phyloP scores from a whole-genome alignment of 495 filamentous ascomycete species.

The Penicillium flavigenum region DNA sequence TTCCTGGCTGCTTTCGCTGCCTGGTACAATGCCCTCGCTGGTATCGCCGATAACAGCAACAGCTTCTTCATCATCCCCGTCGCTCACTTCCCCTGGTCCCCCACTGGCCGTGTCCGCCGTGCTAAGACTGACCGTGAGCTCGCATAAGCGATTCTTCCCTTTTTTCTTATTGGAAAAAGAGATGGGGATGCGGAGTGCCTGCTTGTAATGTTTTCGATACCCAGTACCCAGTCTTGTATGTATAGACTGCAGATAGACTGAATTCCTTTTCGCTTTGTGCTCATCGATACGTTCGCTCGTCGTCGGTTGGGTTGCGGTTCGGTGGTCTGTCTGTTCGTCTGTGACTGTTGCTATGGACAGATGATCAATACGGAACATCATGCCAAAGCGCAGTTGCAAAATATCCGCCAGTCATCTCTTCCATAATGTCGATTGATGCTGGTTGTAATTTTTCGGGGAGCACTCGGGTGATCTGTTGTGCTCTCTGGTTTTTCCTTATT shows the following conservation, averaged over 20 bases:
- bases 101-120: conserved; percentile 69
- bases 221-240: conserved; percentile 38
- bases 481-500: conserved; percentile 2
- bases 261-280: neutral
- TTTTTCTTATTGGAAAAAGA: conserved; percentile 2
- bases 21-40: conserved; percentile 96
- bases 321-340: neutral
- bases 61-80: conserved; percentile 97
- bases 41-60: conserved; percentile 83
- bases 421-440: conserved; percentile 1
- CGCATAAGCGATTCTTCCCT: conserved; percentile 28
- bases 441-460: conserved; percentile 16
- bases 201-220: conserved; percentile 41
- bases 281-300: conserved; percentile 14
- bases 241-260: neutral
- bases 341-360: conserved; percentile 5
- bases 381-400: conserved; percentile 12
- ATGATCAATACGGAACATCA: neutral
- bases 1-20: conserved; percentile 85
- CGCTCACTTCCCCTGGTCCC: conserved; percentile 95
- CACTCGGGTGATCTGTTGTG: conserved; percentile 5
- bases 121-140: conserved; percentile 46
- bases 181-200: conserved; percentile 8
- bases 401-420: conserved; percentile 5
- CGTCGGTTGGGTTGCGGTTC: neutral